These are phyloP conservation scores for Chenopodium formosanum DNA, from an alignment of 148 eudicot species.

Conservation along the genomic window DNA sequence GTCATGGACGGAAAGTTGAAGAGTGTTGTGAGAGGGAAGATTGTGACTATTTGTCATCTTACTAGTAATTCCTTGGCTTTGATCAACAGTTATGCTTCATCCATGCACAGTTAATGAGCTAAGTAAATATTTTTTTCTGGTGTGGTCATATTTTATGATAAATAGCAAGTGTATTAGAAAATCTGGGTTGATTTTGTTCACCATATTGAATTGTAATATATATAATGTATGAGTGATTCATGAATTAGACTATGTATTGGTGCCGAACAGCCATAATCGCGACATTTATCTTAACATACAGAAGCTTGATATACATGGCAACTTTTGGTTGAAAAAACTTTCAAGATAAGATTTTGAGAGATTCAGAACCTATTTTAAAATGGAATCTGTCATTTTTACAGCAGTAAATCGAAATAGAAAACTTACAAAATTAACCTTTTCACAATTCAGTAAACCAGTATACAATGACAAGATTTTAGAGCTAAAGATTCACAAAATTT, in stretches of 20 bases:
- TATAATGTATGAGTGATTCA: not conserved
- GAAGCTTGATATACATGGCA: no score
- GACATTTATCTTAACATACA: no score
- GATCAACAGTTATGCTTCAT: conserved; percentile 36
- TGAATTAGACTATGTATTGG: no score
- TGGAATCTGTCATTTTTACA: not conserved
- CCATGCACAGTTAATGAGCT: conserved; percentile 19
- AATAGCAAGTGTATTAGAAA: not conserved
- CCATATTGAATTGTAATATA: not conserved
- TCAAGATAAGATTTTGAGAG: no score
- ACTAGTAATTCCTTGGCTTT: conserved; percentile 55
- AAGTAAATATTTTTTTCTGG: not conserved
- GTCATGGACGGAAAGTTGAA: conserved; percentile 34
- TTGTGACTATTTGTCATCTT: conserved; percentile 36
- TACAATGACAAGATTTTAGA: not conserved
- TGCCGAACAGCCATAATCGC: not conserved
- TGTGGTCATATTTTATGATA: not conserved
- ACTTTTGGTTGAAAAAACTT: no score
- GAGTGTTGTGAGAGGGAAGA: conserved; percentile 28
- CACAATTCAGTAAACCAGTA: not conserved
- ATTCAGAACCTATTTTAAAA: not conserved
- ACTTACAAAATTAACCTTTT: not conserved
- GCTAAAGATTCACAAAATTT: not conserved
- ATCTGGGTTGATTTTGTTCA: not conserved
- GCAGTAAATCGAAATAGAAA: not conserved